A percentile compares a stretch with the other conserved stretches of the same genome.
Conservation (phyloP, 2,329 filamentous ascomycete species). For the Sarocladium brachiariae region DNA sequence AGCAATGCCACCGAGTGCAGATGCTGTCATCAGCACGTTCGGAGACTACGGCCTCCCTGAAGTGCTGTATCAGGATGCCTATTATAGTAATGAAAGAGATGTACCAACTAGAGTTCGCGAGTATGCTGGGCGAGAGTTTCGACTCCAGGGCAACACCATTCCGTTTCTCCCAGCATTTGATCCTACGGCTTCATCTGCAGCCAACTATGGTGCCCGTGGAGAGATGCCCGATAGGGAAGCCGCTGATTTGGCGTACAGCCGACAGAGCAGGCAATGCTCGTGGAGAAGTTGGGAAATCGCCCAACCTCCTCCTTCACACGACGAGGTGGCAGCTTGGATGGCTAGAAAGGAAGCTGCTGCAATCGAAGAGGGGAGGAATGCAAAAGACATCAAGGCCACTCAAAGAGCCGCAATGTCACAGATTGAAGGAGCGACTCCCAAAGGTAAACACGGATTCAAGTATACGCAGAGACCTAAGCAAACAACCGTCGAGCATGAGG, state of each 20-base stretch:
- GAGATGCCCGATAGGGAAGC: conserved; percentile 25
- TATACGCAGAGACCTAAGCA: conserved; percentile 72
- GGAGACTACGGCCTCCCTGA: conserved; percentile 40
- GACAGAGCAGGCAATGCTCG: conserved; percentile 45
- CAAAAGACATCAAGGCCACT: conserved; percentile 16
- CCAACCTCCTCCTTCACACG: conserved; percentile 59
- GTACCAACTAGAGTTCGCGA: conserved; percentile 71
- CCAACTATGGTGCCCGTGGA: conserved; percentile 41
- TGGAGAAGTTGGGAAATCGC: conserved; percentile 67
- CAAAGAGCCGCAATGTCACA: conserved; percentile 58
- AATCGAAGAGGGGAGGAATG: conserved; percentile 5
- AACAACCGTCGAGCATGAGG: conserved; percentile 73
- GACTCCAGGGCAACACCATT: conserved; percentile 64
- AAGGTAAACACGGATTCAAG: conserved; percentile 74
- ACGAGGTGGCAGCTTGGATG: conserved; percentile 67
- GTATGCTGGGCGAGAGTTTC: conserved; percentile 84
- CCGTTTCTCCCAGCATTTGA: conserved; percentile 80
- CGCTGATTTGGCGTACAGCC: conserved; percentile 43
- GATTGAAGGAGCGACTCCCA: conserved; percentile 82
- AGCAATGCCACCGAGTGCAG: background rate
- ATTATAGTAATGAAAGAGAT: conserved; percentile 77
- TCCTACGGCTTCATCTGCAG: conserved; percentile 45
- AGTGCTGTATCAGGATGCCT: conserved; percentile 76
- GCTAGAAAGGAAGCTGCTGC: conserved; percentile 24
- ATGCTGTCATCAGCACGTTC: background rate